Base-by-base conservation (phyloP, 352 stramenopile species). In the Thraustotheca clavata region DNA sequence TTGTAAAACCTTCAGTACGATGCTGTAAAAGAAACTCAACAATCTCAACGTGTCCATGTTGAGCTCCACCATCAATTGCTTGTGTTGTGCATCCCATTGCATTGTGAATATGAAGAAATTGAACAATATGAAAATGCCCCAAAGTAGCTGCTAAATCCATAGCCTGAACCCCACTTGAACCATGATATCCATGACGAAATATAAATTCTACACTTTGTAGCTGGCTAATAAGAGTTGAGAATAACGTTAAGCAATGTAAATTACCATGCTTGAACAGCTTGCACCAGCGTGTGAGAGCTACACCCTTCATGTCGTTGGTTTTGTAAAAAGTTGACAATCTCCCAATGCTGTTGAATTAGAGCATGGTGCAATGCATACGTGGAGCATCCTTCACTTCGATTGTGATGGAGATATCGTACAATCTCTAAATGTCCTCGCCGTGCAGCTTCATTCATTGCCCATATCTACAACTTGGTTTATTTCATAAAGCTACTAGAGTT, bases 91-190 rank as follows among this genome's bases (percentile, higher is more conserved):
- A 65, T 5, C 22, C 26, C n/a, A 20, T 27, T 6, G 11, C n/a
- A 16, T 46, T 50, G 52, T 65, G 49, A 11, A 27, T 46, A 27
- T 69, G 49, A 1, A 69, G 31, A 33, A 32, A 69, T 14, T 6
- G 26, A 8, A 69, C 62, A 47, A 69, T 31, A 22, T 46, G 43
- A 33, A 65, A 9, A 62, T 69, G 62, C 11, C 62, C 62, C n/a
- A 46, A 35, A 4, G 50, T 52, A 24, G 62, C 52, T 4, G 62
- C 62, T 3, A 49, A 8, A 33, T 69, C 62, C 38, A 69, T 55
- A 5, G 62, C 62, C 32, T 65, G 57, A 0, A 16, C 20, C 11
- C 57, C 57, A 33, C 57, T 65, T 9, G 36, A 31, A 31, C 57
- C 57, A 43, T 65, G 55, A 4, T 27, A 11, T 6, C 7, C 6